phyloP scores from a whole-genome alignment of 2,329 filamentous ascomycete species.

The Chalaropsis thielavioides region DNA sequence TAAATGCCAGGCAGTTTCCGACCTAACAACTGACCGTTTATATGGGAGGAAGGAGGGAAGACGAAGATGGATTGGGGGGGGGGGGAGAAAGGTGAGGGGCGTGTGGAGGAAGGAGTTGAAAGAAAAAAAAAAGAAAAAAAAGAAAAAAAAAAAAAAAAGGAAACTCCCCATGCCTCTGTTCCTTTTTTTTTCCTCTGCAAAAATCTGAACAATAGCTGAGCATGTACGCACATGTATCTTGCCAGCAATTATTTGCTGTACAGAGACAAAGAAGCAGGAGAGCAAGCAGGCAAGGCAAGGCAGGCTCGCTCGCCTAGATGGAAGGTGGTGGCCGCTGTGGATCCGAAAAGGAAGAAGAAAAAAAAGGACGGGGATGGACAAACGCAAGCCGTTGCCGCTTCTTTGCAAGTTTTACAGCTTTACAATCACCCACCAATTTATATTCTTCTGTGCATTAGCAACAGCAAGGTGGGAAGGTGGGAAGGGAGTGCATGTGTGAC shows the following conservation, averaged over 20 bases:
- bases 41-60: background rate
- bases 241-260: background rate
- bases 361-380: background rate
- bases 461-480: background rate
- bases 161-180: no score
- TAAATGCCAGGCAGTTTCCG: background rate
- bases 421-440: background rate
- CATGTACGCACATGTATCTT: background rate
- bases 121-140: background rate
- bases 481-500: no score
- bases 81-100: background rate
- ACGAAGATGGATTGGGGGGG: background rate
- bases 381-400: background rate
- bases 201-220: background rate
- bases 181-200: background rate
- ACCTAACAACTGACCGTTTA: background rate
- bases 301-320: background rate
- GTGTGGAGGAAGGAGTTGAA: background rate
- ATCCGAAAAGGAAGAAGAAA: slow-evolving; percentile 1
- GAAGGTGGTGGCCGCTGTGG: background rate
- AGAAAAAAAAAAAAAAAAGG: background rate
- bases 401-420: background rate
- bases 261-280: background rate
- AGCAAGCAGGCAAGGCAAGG: background rate
- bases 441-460: background rate